Evolutionary conservation across 1,284 basidiomycete species (phyloP).

Genomic region (Marasmius oreades): DNA sequence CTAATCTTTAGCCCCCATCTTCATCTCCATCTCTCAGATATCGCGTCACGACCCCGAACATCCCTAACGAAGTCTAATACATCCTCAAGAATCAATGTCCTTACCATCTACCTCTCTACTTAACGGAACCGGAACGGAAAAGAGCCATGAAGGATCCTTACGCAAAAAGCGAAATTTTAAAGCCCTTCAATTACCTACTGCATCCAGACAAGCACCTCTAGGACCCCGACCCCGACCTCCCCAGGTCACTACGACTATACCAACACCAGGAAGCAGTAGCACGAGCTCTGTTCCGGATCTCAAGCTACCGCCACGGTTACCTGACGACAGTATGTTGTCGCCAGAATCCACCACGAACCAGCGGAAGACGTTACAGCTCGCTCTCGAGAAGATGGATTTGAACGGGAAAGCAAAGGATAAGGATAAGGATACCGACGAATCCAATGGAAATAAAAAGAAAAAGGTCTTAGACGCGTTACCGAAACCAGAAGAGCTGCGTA

Average conservation of each 20-base stretch:
- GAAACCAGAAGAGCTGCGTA: constrained; percentile 77
- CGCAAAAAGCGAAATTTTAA: not conserved
- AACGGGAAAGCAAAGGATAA: not conserved
- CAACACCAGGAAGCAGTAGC: not conserved
- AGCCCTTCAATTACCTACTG: not conserved
- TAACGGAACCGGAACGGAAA: too few species aligned
- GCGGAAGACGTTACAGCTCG: constrained; percentile 8
- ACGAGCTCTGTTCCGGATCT: not conserved
- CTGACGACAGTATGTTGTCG: constrained; percentile 6
- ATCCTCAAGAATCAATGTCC: too few species aligned
- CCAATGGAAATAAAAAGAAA: constrained; percentile 66
- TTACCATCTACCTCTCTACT: too few species aligned
- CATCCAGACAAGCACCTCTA: not conserved
- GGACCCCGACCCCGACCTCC: not conserved
- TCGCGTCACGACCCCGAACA: too few species aligned
- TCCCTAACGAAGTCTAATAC: too few species aligned
- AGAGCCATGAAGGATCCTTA: not conserved
- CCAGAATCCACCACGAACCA: constrained; percentile 13
- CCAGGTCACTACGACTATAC: not conserved
- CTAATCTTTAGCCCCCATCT: too few species aligned
- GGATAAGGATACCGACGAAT: not conserved
- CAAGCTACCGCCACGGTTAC: constrained; percentile 20
- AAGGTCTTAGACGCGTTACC: constrained; percentile 74
- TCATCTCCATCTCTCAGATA: too few species aligned
- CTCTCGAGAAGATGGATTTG: constrained; percentile 11